Evolutionary conservation across 2,329 filamentous ascomycete species (phyloP).

Genomic region (Aspergillus puulaauensis): DNA sequence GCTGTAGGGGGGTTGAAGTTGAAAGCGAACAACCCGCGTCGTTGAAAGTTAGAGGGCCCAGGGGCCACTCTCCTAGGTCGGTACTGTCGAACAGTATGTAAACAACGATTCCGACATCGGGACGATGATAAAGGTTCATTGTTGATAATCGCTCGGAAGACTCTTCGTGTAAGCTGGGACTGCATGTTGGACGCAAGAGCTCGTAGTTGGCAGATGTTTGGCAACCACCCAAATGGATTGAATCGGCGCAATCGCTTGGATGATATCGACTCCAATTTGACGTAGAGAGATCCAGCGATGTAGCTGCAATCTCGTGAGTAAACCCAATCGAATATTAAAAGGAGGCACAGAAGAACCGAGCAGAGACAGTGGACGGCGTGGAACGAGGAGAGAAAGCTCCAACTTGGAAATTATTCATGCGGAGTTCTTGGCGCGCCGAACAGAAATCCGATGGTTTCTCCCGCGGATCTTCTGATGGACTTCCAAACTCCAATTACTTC

Average conservation of each 20-base stretch:
- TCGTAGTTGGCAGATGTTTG: neutral
- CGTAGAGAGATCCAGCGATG: neutral
- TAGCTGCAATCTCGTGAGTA: neutral
- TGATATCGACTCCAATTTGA: neutral
- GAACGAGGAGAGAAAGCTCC: neutral
- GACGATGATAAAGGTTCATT: constrained; percentile 44
- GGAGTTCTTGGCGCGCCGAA: constrained; percentile 29
- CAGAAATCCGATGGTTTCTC: constrained; percentile 24
- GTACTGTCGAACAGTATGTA: constrained; percentile 30
- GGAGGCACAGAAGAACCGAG: neutral
- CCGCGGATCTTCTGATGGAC: neutral
- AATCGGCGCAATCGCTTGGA: neutral
- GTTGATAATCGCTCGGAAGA: constrained; percentile 47
- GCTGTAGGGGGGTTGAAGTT: constrained; percentile 47
- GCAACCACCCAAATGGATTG: neutral
- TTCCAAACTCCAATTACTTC: neutral
- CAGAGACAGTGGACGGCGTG: neutral
- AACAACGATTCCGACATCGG: constrained; percentile 36
- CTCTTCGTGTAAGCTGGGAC: constrained; percentile 44
- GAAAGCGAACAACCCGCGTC: constrained; percentile 35
- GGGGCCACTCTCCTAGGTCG: constrained; percentile 30
- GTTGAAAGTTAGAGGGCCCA: constrained; percentile 36
- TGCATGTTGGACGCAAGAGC: constrained; percentile 35
- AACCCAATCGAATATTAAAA: constrained; percentile 7
- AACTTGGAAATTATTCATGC: constrained; percentile 9